These are phyloP conservation scores for Cucumis melo DNA, from an alignment of 306 rosid genomes.

Conservation along the genomic window DNA sequence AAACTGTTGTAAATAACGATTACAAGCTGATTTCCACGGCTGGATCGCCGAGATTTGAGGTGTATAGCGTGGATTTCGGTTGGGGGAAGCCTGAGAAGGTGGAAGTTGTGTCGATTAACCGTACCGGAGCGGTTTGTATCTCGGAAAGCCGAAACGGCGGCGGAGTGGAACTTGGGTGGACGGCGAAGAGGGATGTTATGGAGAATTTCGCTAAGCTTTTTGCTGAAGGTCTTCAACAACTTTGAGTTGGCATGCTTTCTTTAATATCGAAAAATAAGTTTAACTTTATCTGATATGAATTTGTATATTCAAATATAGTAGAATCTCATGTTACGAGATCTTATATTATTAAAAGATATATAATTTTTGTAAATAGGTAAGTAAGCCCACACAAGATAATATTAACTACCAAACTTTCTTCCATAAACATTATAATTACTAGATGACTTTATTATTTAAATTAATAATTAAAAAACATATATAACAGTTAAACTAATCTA, in stretches of 20 bases:
- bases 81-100: constrained; percentile 32
- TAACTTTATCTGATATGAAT: no score
- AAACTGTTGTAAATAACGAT: no score
- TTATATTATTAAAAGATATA: no score
- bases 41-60: constrained; percentile 19
- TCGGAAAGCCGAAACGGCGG: constrained; percentile 11
- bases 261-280: not conserved
- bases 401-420: no score
- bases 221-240: not conserved
- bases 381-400: no score
- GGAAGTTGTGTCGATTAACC: constrained; percentile 6
- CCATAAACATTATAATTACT: no score
- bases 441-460: no score
- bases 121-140: not conserved
- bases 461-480: no score
- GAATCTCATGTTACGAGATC: no score
- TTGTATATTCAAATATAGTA: no score
- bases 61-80: constrained; percentile 25
- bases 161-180: constrained; percentile 18
- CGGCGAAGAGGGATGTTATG: constrained; percentile 1
- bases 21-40: not conserved
- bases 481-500: no score
- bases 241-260: not conserved
- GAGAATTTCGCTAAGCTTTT: constrained; percentile 11
- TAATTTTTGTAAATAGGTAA: no score